These are phyloP conservation scores for Daldinia vernicosa DNA, from an alignment of 495 filamentous ascomycete species.

Conservation along the genomic window DNA sequence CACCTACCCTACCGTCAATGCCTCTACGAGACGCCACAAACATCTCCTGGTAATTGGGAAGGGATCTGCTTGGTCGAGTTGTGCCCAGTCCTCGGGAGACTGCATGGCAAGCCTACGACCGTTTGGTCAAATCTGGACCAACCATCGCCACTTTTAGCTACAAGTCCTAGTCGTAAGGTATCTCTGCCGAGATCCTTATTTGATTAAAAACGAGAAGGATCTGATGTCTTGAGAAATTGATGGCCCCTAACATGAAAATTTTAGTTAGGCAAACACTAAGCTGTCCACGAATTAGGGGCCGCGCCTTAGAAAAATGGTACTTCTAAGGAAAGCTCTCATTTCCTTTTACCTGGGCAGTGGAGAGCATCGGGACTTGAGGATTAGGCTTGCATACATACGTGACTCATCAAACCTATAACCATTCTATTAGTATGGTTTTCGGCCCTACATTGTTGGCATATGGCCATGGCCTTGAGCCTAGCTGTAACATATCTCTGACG, in stretches of 20 bases:
- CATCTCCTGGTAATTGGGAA: conserved; percentile 47
- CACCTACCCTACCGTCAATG: conserved; percentile 46
- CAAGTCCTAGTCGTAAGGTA: conserved; percentile 31
- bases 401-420: conserved; percentile 12
- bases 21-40: conserved; percentile 50
- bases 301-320: not conserved
- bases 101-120: conserved; percentile 46
- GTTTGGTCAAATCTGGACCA: conserved; percentile 38
- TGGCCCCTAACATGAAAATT: not conserved
- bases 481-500: conserved; percentile 16
- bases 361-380: not conserved
- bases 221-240: not conserved
- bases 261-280: not conserved
- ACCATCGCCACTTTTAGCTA: conserved; percentile 42
- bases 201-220: conserved; percentile 15
- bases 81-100: conserved; percentile 43
- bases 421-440: conserved; percentile 7
- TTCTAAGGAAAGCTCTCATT: not conserved
- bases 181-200: conserved; percentile 26
- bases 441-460: conserved; percentile 22
- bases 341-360: not conserved
- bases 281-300: not conserved
- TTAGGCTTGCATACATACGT: conserved; percentile 12
- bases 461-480: conserved; percentile 12
- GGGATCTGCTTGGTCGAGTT: conserved; percentile 44